Base-by-base conservation (phyloP, 1,139 yeast species). In the Taphrina betulina region DNA sequence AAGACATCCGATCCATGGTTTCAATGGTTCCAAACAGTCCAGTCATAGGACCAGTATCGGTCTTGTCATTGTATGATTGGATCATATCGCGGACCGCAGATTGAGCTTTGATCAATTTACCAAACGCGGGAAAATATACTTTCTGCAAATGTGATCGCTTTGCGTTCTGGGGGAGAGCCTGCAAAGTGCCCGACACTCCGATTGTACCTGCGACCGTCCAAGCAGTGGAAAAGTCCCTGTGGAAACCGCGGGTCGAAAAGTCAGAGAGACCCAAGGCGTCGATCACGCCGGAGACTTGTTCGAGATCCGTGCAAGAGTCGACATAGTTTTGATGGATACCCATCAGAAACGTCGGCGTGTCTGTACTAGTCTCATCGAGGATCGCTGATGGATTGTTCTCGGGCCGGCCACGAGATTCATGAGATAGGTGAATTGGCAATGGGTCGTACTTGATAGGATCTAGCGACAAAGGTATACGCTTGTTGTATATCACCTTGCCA, bases 401-500 rank as follows among this genome's bases (percentile, higher is more conserved):
- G 2, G 50, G 41, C 17, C 42, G 3, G 12, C 24, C 34, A 7
- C 52, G 37, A 19, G 28, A n/a, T 19, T 33, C 28, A 12, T 28
- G 17, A 28, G 35, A 24, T 34, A 52, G 36, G 38, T 50, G 52
- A 20, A 7, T n/a, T 16, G 54, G 54, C 26, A 42, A 33, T 10
- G 28, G 34, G 33, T 44, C 44, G 26, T 28, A 17, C 3, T 14
- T 3, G 12, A 26, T 17, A 22, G 43, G 38, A 12, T 35, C 52
- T 3, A 29, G 50, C 4, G 34, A n/a, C 26, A 34, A 17, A 10
- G 52, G 53, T 12, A 44, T 23, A 7, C 61, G 60, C 31, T 61
- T 61, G 42, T 64, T 64, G 60, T 71, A 65, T 0, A 74, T 63
- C 1, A 73, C 67, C 44, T 72, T 66, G 14, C 75, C 77, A 12